phyloP scores from a whole-genome alignment of 2,329 filamentous ascomycete species.

The Alternaria brassicicola region DNA sequence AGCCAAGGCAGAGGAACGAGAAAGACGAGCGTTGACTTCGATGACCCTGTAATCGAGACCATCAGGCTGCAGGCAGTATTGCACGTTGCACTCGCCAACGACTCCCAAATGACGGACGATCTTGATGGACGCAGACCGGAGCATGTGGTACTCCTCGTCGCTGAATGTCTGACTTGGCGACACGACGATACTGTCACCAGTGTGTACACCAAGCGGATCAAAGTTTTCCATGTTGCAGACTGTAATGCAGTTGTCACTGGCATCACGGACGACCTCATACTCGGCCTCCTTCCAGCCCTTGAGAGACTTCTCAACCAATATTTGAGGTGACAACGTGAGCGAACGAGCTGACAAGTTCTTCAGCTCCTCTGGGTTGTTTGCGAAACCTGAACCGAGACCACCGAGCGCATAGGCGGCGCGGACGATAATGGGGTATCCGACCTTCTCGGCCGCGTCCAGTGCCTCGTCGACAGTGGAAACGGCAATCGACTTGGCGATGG shows the following conservation, averaged over 20 bases:
- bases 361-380: constrained; percentile 90
- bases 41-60: constrained; percentile 98
- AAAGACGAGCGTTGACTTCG: constrained; percentile 98
- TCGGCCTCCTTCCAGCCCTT: constrained; percentile 99
- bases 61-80: constrained; percentile 95
- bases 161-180: constrained; percentile 95
- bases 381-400: constrained; percentile 95
- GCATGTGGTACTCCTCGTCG: constrained; percentile 99
- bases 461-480: constrained; percentile 92
- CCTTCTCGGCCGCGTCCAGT: constrained; percentile 79
- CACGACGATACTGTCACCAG: constrained; percentile 97
- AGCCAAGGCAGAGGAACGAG: constrained; percentile 92
- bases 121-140: constrained; percentile 95
- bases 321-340: constrained; percentile 91
- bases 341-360: constrained; percentile 92
- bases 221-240: constrained; percentile 99
- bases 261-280: constrained; percentile 97
- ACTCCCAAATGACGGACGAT: constrained; percentile 97
- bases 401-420: constrained; percentile 95
- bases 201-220: constrained; percentile 95
- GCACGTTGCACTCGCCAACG: constrained; percentile 97
- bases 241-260: constrained; percentile 97
- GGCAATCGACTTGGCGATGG: constrained; percentile 94
- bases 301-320: constrained; percentile 96
- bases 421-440: constrained; percentile 98